Conservation (phyloP, 108 stramenopile genomes). For the Epipyxis sp. region DNA sequence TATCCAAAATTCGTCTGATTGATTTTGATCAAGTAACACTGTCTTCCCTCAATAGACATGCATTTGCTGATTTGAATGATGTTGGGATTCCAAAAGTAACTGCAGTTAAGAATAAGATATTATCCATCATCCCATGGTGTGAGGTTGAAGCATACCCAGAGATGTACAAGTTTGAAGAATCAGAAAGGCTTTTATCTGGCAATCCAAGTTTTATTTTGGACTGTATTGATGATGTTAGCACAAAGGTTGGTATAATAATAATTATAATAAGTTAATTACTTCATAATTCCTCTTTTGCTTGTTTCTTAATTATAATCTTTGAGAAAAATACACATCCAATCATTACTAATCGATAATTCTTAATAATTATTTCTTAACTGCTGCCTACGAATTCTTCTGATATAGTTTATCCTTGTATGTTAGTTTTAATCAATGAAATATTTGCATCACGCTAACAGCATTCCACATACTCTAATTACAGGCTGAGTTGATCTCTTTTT, state of each 20-base stretch:
- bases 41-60: constrained; percentile 94
- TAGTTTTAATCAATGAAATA: too few relatives aligned
- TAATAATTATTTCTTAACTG: too few relatives aligned
- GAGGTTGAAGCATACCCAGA: constrained; percentile 51
- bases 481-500: constrained; percentile 75
- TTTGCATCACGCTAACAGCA: too few relatives aligned
- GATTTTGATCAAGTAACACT: constrained; percentile 98
- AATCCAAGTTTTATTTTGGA: constrained; percentile 80
- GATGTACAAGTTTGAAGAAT: constrained; percentile 50
- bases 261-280: too few relatives aligned
- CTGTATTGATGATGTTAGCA: constrained; percentile 96
- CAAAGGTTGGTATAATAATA: too few relatives aligned
- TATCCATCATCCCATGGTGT: constrained; percentile 58
- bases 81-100: constrained; percentile 84
- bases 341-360: too few relatives aligned
- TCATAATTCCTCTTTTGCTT: too few relatives aligned
- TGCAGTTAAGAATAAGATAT: constrained; percentile 61
- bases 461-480: too few relatives aligned
- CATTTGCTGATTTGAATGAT: constrained; percentile 83
- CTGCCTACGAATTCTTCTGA: too few relatives aligned
- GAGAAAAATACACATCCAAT: too few relatives aligned
- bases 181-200: constrained; percentile 43
- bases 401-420: too few relatives aligned
- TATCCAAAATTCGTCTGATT: constrained; percentile 75
- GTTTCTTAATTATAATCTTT: too few relatives aligned